phyloP scores from a whole-genome alignment of 176 grass and related monocot species.

The Canna indica region DNA sequence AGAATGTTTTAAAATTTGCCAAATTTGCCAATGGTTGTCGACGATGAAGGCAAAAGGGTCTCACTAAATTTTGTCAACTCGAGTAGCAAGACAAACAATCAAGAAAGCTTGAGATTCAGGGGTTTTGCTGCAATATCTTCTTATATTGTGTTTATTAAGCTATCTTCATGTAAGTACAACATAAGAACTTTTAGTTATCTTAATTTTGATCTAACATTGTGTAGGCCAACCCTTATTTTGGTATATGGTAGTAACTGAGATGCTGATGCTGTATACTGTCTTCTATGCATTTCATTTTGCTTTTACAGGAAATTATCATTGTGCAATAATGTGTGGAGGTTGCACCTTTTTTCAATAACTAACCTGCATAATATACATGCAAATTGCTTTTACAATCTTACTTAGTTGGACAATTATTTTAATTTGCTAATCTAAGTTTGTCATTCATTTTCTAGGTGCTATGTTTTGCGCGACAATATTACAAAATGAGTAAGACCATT shows the following conservation, averaged over 20 bases:
- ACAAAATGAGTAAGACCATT: not conserved
- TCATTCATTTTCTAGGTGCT: not conserved
- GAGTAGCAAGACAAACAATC: too few relatives aligned
- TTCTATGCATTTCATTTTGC: too few relatives aligned
- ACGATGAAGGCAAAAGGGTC: not conserved
- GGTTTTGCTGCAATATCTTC: not conserved
- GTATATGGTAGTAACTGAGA: too few relatives aligned
- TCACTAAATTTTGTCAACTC: not conserved
- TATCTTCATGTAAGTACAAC: not conserved
- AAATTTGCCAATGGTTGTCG: not conserved
- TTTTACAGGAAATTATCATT: not conserved
- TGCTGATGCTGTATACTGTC: too few relatives aligned
- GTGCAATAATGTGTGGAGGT: not conserved
- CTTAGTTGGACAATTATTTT: not conserved
- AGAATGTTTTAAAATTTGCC: not conserved
- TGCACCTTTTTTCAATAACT: not conserved
- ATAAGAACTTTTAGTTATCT: not conserved
- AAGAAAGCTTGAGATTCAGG: not conserved
- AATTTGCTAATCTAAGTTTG: not conserved
- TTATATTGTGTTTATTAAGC: not conserved
- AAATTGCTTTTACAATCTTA: not conserved
- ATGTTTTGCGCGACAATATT: not conserved
- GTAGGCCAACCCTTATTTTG: too few relatives aligned
- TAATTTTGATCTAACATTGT: too few relatives aligned
- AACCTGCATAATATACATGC: not conserved